Conservation (phyloP, 257 asterid genomes). For the Fraxinus quadrangulata region DNA sequence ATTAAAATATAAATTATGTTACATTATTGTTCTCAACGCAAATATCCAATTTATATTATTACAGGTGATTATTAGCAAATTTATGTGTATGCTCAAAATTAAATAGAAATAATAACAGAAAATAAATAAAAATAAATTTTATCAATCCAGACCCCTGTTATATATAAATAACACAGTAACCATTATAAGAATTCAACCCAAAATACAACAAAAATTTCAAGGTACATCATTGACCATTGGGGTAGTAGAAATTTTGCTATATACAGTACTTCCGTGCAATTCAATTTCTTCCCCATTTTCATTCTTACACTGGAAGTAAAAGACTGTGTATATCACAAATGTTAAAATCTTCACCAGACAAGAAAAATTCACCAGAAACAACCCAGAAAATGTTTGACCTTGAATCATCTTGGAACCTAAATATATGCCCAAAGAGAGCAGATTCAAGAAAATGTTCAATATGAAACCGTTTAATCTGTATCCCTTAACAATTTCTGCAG, state of each 20-base stretch:
- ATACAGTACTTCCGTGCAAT: not conserved
- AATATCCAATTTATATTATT: too few relatives aligned
- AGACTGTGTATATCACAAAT: slow-evolving; percentile 22
- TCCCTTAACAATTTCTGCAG: slow-evolving; percentile 21
- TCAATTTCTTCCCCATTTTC: slow-evolving; percentile 10
- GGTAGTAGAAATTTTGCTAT: not conserved
- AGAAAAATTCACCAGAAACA: slow-evolving; percentile 20
- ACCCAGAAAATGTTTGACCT: slow-evolving; percentile 13
- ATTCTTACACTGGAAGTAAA: slow-evolving; percentile 21
- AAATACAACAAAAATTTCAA: not conserved
- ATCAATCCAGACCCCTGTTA: too few relatives aligned
- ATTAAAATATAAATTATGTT: too few relatives aligned
- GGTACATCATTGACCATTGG: not conserved
- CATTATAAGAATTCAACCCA: too few relatives aligned
- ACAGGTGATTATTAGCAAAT: too few relatives aligned
- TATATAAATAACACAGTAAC: too few relatives aligned
- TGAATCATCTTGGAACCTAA: slow-evolving; percentile 3
- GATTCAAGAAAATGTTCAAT: slow-evolving; percentile 19
- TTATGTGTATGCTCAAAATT: too few relatives aligned
- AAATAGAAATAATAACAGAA: too few relatives aligned
- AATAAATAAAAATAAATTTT: too few relatives aligned
- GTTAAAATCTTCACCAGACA: slow-evolving; percentile 26
- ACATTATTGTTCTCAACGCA: too few relatives aligned
- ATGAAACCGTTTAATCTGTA: slow-evolving; percentile 18
- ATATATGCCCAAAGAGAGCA: slow-evolving; percentile 16